A percentile compares a stretch with the other conserved stretches of the same genome.
These are phyloP conservation scores for Starmera dryadoides DNA, from an alignment of 805 yeast genomes.

Conservation along the genomic window DNA sequence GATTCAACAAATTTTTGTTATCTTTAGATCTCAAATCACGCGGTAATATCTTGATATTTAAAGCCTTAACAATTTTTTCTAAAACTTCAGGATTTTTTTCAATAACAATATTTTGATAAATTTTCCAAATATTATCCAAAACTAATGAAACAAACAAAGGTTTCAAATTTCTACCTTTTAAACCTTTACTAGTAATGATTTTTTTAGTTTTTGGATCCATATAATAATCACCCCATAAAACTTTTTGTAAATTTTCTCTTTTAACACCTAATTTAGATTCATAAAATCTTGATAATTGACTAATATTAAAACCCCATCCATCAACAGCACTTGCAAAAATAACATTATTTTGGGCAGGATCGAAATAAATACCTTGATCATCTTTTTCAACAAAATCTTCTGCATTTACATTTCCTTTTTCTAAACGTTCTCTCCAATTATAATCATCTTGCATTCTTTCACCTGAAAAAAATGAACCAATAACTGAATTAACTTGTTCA, in stretches of 20 bases:
- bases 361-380: conserved; percentile 78
- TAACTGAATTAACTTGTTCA: conserved; percentile 91
- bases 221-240: conserved; percentile 94
- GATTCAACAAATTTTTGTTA: conserved; percentile 48
- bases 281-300: conserved; percentile 82
- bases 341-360: conserved; percentile 84
- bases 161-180: conserved; percentile 56
- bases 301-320: conserved; percentile 95
- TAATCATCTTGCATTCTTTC: conserved; percentile 87
- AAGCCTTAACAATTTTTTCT: conserved; percentile 64
- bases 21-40: conserved; percentile 80
- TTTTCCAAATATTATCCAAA: conserved; percentile 86
- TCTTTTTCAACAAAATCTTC: conserved; percentile 64
- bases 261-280: conserved; percentile 81
- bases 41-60: conserved; percentile 61
- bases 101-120: conserved; percentile 64
- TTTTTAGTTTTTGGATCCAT: conserved; percentile 87
- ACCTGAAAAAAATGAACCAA: conserved; percentile 89
- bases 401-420: conserved; percentile 29
- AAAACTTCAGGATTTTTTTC: conserved; percentile 64
- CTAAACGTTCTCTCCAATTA: conserved; percentile 62
- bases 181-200: conserved; percentile 58
- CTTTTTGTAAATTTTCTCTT: conserved; percentile 68
- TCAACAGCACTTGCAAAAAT: conserved; percentile 88
- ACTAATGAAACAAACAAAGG: conserved; percentile 85